Conservation (phyloP, 129 eudicot genomes). For the Heracleum sosnowskyi region DNA sequence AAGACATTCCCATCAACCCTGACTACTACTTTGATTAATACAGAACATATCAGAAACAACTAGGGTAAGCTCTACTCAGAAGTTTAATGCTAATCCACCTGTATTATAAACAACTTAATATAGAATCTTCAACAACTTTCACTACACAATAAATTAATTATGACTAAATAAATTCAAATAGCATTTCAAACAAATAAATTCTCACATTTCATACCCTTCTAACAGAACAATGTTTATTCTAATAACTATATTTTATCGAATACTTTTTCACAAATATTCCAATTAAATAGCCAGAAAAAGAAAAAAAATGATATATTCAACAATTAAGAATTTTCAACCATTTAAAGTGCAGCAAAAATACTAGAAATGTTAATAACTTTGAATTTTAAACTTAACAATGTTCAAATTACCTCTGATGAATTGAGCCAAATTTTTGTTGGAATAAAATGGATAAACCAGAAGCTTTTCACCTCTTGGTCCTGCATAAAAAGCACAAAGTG, state of each 20-base stretch:
- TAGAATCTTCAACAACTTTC: not conserved
- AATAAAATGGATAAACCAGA: conserved; percentile 77
- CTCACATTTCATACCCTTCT: no score
- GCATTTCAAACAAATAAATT: not conserved
- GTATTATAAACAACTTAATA: not conserved
- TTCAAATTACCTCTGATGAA: conserved; percentile 62
- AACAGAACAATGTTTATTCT: no score
- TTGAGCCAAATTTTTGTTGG: conserved; percentile 60
- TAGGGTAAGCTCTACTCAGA: not conserved
- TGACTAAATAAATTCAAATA: not conserved
- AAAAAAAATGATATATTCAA: not conserved
- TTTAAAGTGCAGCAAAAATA: conserved; percentile 7
- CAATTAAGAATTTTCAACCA: conserved; percentile 8
- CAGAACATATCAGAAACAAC: not conserved
- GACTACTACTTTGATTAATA: not conserved
- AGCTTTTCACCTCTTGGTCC: conserved; percentile 95
- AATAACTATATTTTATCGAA: no score
- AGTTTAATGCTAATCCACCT: not conserved
- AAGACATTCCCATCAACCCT: conserved; percentile 5
- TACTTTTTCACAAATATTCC: no score
- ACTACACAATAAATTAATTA: not conserved
- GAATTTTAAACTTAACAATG: not conserved
- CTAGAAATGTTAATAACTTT: not conserved
- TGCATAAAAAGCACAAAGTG: conserved; percentile 76
- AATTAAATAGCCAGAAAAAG: no score